A percentile compares a stretch with the other conserved stretches of the same genome.
Evolutionary conservation across 2,329 filamentous ascomycete species (phyloP).

Genomic region (Neopestalotiopsis clavispora): DNA sequence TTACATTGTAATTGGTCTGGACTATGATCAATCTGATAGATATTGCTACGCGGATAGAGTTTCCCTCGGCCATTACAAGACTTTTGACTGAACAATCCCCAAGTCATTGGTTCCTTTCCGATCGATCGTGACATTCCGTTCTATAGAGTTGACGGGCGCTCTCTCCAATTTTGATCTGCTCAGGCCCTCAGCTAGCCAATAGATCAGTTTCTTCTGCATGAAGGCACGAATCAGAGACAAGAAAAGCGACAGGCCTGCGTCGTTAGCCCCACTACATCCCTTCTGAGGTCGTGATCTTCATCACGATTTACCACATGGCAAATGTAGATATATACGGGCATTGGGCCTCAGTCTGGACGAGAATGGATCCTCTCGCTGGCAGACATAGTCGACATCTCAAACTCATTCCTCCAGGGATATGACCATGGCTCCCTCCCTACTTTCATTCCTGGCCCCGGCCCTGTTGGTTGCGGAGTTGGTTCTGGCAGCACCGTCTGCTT

Average conservation of each 20-base stretch:
- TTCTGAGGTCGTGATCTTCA: not conserved
- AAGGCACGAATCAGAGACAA: not conserved
- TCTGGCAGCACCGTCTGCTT: constrained; percentile 10
- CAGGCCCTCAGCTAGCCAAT: not conserved
- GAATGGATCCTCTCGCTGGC: not conserved
- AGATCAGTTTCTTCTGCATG: not conserved
- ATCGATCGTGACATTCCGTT: not conserved
- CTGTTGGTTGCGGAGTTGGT: not conserved
- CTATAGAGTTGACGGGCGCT: not conserved
- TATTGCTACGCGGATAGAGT: not conserved
- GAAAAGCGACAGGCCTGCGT: not conserved
- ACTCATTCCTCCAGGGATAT: not conserved
- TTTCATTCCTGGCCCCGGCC: not conserved
- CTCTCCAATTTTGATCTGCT: not conserved
- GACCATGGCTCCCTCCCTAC: not conserved
- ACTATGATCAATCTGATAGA: not conserved
- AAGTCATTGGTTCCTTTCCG: not conserved
- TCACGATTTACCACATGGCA: not conserved
- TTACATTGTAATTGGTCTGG: not conserved
- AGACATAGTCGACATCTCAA: not conserved
- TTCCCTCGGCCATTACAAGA: not conserved
- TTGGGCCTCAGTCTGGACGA: not conserved
- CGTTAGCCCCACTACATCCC: not conserved
- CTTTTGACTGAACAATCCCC: not conserved
- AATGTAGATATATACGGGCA: not conserved